Evolutionary conservation across 495 filamentous ascomycete species (phyloP).

Genomic region (Podospora pseudoanserina): DNA sequence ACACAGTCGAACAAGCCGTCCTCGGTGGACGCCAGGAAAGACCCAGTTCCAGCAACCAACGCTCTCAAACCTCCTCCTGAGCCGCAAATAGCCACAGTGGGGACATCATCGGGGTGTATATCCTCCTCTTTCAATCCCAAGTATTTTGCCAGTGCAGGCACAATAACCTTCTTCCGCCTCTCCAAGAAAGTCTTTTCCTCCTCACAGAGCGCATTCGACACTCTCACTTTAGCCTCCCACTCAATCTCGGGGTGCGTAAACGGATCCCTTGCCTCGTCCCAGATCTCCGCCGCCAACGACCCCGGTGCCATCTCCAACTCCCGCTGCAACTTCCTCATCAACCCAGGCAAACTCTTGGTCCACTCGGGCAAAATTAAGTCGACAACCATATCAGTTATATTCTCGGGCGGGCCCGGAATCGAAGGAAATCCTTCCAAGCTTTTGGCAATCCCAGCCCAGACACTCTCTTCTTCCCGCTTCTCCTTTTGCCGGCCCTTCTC

Average conservation of each 20-base stretch:
- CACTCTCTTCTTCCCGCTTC: conserved; percentile 22
- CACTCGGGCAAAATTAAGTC: conserved; percentile 76
- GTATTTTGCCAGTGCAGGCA: conserved; percentile 73
- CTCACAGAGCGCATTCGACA: conserved; percentile 75
- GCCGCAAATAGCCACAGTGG: conserved; percentile 86
- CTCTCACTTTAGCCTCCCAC: conserved; percentile 72
- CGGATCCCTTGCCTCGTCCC: conserved; percentile 83
- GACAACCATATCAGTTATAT: conserved; percentile 61
- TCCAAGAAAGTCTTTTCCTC: conserved; percentile 73
- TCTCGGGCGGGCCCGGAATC: conserved; percentile 48
- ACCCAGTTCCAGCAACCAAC: conserved; percentile 83
- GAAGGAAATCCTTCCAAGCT: conserved; percentile 52
- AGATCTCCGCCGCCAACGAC: conserved; percentile 86
- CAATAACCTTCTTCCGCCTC: conserved; percentile 60
- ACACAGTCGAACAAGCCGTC: conserved; percentile 87
- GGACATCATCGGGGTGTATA: conserved; percentile 89
- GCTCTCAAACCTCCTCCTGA: conserved; percentile 89
- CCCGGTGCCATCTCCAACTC: conserved; percentile 84
- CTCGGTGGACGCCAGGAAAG: conserved; percentile 73
- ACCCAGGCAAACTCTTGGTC: conserved; percentile 70
- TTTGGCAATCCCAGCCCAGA: conserved; percentile 58
- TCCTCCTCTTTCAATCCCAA: conserved; percentile 71
- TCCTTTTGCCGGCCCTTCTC: conserved; percentile 13
- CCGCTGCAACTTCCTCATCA: conserved; percentile 76
- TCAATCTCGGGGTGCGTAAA: conserved; percentile 80